Percentiles rank a stretch among this genome's conserved stretches.
Conservation (phyloP, 2,329 filamentous ascomycete species). For the Periconia digitata region DNA sequence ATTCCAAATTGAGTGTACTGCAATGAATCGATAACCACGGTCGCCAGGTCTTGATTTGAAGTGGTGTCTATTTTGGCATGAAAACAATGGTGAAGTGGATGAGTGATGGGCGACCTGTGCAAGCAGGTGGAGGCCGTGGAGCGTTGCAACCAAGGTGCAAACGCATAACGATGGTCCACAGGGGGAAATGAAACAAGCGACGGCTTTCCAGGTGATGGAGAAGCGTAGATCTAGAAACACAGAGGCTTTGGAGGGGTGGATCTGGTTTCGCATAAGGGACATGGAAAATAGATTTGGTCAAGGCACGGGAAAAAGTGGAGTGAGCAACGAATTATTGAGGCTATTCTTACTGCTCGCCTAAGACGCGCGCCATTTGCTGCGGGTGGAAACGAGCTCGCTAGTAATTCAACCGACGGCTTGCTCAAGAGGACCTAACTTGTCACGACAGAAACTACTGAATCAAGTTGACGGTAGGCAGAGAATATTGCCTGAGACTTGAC, state of each 20-base stretch:
- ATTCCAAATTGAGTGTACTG: too few relatives aligned
- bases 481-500: too few relatives aligned
- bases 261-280: not conserved
- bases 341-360: not conserved
- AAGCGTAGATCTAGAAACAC: not conserved
- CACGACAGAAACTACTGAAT: too few relatives aligned
- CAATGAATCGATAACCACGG: too few relatives aligned
- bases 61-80: too few relatives aligned
- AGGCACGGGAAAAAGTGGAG: not conserved
- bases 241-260: not conserved
- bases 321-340: not conserved
- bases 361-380: not conserved
- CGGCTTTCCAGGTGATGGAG: not conserved
- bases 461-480: too few relatives aligned
- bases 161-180: not conserved
- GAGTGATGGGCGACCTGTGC: too few relatives aligned
- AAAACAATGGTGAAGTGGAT: too few relatives aligned
- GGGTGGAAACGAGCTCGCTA: not conserved
- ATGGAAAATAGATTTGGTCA: not conserved
- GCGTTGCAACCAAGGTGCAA: not conserved
- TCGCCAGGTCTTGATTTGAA: too few relatives aligned
- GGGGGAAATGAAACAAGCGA: not conserved
- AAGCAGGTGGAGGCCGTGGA: not conserved
- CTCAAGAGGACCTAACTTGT: not conserved
- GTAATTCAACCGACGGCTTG: not conserved